Percentiles rank a stretch among this genome's conserved stretches.
phyloP scores from a whole-genome alignment of 768 basidiomycete species.

The Calocera cornea region DNA sequence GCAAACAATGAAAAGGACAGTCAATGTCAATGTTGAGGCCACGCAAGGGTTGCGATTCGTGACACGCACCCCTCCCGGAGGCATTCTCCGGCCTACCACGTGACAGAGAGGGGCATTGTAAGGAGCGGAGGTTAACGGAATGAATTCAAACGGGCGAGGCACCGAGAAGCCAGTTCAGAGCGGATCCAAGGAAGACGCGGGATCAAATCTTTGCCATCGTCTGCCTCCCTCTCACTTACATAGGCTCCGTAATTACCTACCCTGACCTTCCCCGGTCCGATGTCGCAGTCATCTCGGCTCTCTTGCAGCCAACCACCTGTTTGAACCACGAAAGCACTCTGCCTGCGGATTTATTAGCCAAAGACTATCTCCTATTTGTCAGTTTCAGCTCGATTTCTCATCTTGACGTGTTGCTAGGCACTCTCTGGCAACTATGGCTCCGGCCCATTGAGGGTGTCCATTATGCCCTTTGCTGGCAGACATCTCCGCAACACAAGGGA shows the following conservation, averaged over 20 bases:
- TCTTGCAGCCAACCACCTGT: no score
- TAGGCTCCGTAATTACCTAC: neutral
- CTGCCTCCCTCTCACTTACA: neutral
- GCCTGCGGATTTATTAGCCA: neutral
- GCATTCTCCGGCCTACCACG: no score
- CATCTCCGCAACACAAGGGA: neutral
- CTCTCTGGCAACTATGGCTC: neutral
- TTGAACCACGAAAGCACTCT: neutral
- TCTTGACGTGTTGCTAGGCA: conserved; percentile 1
- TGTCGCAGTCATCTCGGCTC: no score
- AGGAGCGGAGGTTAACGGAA: neutral
- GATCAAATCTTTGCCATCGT: neutral
- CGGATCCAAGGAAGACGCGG: neutral
- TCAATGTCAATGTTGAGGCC: no score
- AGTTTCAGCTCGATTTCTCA: neutral
- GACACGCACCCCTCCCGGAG: no score
- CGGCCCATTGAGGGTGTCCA: conserved; percentile 1
- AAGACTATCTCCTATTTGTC: neutral
- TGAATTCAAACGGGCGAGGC: no score
- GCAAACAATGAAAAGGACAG: neutral
- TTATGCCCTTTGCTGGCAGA: conserved; percentile 4
- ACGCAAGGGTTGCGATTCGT: no score
- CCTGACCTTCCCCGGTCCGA: neutral
- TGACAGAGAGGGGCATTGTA: no score
- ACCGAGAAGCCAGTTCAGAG: neutral